Evolutionary conservation across 805 yeast genomes (phyloP), one percentile per base, ranked within the genome.

Genomic region (Dipodascus geniculatus): DNA sequence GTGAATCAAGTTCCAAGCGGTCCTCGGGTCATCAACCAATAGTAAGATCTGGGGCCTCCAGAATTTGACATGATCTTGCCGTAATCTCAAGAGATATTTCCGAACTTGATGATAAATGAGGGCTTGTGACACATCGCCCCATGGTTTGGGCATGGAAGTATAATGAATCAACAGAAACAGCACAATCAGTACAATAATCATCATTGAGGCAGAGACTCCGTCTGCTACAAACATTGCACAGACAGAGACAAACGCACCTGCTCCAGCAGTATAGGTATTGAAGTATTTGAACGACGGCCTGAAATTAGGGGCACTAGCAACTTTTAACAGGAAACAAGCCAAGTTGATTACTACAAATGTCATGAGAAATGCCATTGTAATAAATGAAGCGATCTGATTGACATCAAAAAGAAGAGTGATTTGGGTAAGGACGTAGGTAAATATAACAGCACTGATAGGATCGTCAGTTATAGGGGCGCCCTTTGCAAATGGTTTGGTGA

Each of bases 121-220:
- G 47, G 90, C 81, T 68, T 93, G 99, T 2, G 98, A 90, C 22
- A 93, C 97, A 68, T 93, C 99, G 35, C 99, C 99, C 90, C 96
- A 93, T 33, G 90, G 85, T 65, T 88, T 89, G 3, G 99, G 97
- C 1, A 97, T 96, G 9, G 96, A 85, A 51, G 81, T 77, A 63
- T 89, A 88, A 66, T 93, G 98, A 58, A 93, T 93, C 53, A 85
- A 66, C 48, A 88, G 64, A 60, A 93, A 85, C 48, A 93, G 69
- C 17, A 82, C 71, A 42, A 80, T 66, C 61, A 89, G 73, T 53
- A 83, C 79, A 9, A 83, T 69, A 23, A 89, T 78, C 23, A 90
- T 83, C 31, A 83, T 74, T 1, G 87, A 74, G 0, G 99, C 98
- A 1, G 95, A 86, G 16, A 85, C 63, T 35, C 96, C 95, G 70